phyloP scores from a whole-genome alignment of 371 early-diverging fungal genomes.

The Apophysomyces sp. region DNA sequence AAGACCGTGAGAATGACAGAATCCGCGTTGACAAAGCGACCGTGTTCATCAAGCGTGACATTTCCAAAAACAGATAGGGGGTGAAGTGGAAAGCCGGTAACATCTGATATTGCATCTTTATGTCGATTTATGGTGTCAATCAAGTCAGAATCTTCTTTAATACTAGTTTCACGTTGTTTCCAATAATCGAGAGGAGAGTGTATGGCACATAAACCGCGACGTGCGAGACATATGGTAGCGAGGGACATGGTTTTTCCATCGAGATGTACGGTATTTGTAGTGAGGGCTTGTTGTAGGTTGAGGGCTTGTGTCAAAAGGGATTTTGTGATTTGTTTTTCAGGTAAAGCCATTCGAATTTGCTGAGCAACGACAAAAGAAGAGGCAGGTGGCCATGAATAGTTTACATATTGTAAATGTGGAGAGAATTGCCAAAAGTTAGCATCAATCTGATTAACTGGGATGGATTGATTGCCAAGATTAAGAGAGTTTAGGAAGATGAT shows the following conservation, averaged over 20 bases:
- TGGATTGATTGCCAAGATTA: constrained; percentile 9
- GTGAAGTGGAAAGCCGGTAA: constrained; percentile 36
- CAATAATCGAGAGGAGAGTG: constrained; percentile 58
- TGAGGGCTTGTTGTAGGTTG: constrained; percentile 18
- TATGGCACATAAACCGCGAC: constrained; percentile 43
- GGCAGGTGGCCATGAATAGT: constrained; percentile 13
- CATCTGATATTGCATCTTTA: constrained; percentile 21
- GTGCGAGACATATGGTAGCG: constrained; percentile 22
- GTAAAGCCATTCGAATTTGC: constrained; percentile 41
- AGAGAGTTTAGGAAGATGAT: constrained; percentile 10
- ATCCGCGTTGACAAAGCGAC: constrained; percentile 38
- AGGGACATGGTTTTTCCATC: constrained; percentile 19
- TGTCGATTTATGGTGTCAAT: constrained; percentile 26
- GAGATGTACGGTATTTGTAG: constrained; percentile 16
- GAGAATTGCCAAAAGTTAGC: constrained; percentile 39
- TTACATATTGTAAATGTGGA: constrained; percentile 27
- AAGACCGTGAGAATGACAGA: constrained; percentile 33
- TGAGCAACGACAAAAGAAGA: constrained; percentile 30
- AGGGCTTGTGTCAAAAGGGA: constrained; percentile 23
- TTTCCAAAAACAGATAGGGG: constrained; percentile 50
- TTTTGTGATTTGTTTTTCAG: constrained; percentile 19
- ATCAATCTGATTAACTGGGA: constrained; percentile 18
- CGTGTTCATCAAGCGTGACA: constrained; percentile 24
- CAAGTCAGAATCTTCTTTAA: constrained; percentile 36
- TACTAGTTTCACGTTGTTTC: constrained; percentile 21